A percentile compares a stretch with the other conserved stretches of the same genome.
phyloP scores from a whole-genome alignment of 2,329 filamentous ascomycete genomes.

The Juglanconis sp. region DNA sequence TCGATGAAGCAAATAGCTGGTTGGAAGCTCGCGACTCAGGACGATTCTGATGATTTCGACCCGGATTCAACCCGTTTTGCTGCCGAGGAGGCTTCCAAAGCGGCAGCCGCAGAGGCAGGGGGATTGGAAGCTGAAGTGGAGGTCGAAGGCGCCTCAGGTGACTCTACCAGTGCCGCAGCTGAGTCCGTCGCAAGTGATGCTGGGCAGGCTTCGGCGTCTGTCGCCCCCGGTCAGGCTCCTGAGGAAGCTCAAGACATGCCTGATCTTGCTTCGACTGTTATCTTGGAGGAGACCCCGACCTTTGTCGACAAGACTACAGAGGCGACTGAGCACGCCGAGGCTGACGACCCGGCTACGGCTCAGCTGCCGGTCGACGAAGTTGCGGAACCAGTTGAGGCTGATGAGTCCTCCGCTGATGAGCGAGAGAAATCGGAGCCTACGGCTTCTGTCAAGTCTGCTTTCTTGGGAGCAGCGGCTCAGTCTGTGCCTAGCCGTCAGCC shows the following conservation, averaged over 20 bases:
- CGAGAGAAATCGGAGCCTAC: slow-evolving; percentile 24
- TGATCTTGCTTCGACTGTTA: slow-evolving; percentile 18
- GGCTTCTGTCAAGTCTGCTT: slow-evolving; percentile 40
- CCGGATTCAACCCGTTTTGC: slow-evolving; percentile 60
- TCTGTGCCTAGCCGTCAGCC: slow-evolving; percentile 45
- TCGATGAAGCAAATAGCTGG: slow-evolving; percentile 78
- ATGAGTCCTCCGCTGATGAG: slow-evolving; percentile 18
- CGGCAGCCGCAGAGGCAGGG: slow-evolving; percentile 35
- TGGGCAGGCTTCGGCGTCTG: slow-evolving; percentile 16
- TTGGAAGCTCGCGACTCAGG: slow-evolving; percentile 77
- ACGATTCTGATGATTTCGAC: slow-evolving; percentile 76
- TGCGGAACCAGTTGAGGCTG: slow-evolving; percentile 13
- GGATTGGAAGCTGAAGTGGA: slow-evolving; percentile 22
- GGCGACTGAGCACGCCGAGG: slow-evolving; percentile 21
- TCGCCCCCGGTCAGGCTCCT: slow-evolving; percentile 8
- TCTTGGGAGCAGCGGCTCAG: slow-evolving; percentile 51
- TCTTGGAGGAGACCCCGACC: slow-evolving; percentile 33
- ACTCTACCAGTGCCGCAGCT: not conserved
- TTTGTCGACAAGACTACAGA: slow-evolving; percentile 24
- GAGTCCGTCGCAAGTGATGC: slow-evolving; percentile 1
- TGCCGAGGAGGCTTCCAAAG: slow-evolving; percentile 39
- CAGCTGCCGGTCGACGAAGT: slow-evolving; percentile 21
- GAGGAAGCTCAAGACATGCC: slow-evolving; percentile 7
- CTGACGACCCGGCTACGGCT: slow-evolving; percentile 20
- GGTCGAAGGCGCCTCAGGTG: slow-evolving; percentile 24